These are phyloP conservation scores for Rugonectria rugulosa DNA, from an alignment of 2,329 filamentous ascomycete species.

Conservation along the genomic window DNA sequence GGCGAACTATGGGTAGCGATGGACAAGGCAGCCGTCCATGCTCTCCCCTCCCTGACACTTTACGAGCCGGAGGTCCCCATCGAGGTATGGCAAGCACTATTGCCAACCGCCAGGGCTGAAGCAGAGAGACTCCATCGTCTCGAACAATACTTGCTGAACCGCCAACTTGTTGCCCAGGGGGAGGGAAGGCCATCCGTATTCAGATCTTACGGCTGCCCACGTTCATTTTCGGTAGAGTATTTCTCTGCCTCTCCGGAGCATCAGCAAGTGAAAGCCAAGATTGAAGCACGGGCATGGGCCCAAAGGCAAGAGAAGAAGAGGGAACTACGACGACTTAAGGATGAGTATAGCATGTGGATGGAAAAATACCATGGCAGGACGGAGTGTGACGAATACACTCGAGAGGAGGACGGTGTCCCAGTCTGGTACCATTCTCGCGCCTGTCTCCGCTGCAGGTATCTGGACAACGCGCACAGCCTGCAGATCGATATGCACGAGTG, in stretches of 20 bases:
- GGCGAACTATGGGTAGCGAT: constrained; percentile 66
- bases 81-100: constrained; percentile 50
- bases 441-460: constrained; percentile 49
- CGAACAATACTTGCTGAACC: constrained; percentile 52
- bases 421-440: neutral
- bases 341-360: constrained; percentile 21
- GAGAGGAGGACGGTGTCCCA: neutral
- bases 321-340: constrained; percentile 23
- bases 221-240: constrained; percentile 31
- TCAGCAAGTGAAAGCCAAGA: constrained; percentile 44
- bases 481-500: constrained; percentile 62
- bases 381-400: constrained; percentile 18
- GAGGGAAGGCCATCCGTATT: constrained; percentile 21
- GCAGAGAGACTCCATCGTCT: constrained; percentile 53
- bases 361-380: neutral
- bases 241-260: constrained; percentile 39
- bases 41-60: constrained; percentile 50
- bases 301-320: constrained; percentile 9
- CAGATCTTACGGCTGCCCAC: constrained; percentile 23
- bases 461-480: constrained; percentile 45
- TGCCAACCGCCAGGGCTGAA: constrained; percentile 53
- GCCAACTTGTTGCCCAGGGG: neutral
- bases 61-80: constrained; percentile 56
- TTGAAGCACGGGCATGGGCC: constrained; percentile 47
- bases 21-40: constrained; percentile 54